These are phyloP conservation scores for Camellia lanceoleosa DNA, from an alignment of 148 eudicot genomes.

Conservation along the genomic window DNA sequence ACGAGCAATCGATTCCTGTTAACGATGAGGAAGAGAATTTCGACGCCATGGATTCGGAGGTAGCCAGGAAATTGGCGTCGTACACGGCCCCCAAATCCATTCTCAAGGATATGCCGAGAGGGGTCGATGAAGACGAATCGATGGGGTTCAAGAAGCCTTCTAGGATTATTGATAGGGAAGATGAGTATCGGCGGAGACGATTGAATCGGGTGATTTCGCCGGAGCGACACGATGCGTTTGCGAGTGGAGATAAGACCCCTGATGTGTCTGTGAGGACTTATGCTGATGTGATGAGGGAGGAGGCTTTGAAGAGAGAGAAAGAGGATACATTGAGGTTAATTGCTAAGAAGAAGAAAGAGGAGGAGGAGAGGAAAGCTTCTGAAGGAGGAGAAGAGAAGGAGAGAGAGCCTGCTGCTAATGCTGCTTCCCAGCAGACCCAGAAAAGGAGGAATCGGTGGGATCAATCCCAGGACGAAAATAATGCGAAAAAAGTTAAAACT, in stretches of 20 bases:
- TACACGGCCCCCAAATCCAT: slow-evolving; percentile 77
- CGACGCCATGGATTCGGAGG: slow-evolving; percentile 55
- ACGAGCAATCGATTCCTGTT: slow-evolving; percentile 64
- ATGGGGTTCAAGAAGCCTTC: slow-evolving; percentile 55
- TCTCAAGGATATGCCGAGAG: slow-evolving; percentile 68
- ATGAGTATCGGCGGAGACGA: slow-evolving; percentile 69
- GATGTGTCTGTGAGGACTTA: slow-evolving; percentile 70
- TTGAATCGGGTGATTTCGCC: slow-evolving; percentile 69
- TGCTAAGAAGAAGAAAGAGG: slow-evolving; percentile 69
- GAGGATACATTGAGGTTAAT: slow-evolving; percentile 62
- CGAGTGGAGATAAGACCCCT: slow-evolving; percentile 82
- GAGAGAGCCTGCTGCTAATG: slow-evolving; percentile 26
- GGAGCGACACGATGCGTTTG: slow-evolving; percentile 78
- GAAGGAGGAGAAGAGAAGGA: slow-evolving; percentile 29
- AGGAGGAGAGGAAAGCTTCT: slow-evolving; percentile 51
- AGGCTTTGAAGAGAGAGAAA: slow-evolving; percentile 67
- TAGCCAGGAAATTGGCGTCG: slow-evolving; percentile 63
- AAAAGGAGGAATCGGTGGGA: slow-evolving; percentile 98
- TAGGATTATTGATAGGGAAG: slow-evolving; percentile 83
- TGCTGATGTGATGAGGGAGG: slow-evolving; percentile 84
- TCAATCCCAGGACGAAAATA: slow-evolving; percentile 60
- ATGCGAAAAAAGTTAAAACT: slow-evolving; percentile 65
- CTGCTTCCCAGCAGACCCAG: slow-evolving; percentile 39
- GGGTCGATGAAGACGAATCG: slow-evolving; percentile 52
- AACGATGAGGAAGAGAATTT: slow-evolving; percentile 71